Percentiles rank a stretch among this genome's conserved stretches.
Evolutionary conservation across 495 filamentous ascomycete genomes (phyloP).

Genomic region (Penicillium bialowiezense): DNA sequence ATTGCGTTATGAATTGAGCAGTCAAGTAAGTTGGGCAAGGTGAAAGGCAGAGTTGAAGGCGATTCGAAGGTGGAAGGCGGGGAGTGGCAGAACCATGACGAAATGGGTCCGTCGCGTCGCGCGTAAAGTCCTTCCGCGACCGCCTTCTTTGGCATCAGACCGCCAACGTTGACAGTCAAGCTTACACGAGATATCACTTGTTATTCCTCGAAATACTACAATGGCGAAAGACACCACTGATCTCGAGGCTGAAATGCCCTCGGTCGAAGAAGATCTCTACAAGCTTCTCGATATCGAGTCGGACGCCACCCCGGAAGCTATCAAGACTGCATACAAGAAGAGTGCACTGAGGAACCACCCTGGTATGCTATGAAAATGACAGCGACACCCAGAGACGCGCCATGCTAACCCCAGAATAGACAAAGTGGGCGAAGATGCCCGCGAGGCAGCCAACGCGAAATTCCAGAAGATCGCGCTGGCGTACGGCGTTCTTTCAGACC

Average conservation of each 20-base stretch:
- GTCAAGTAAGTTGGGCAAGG: too few species aligned
- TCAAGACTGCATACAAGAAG: slow-evolving; percentile 96
- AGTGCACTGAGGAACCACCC: slow-evolving; percentile 86
- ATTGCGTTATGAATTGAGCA: too few species aligned
- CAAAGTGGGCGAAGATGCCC: slow-evolving; percentile 64
- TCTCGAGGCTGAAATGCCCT: slow-evolving; percentile 34
- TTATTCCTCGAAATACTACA: too few species aligned
- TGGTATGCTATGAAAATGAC: too few species aligned
- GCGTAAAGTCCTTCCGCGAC: slow-evolving; percentile 15
- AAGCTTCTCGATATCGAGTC: slow-evolving; percentile 73
- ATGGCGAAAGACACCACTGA: slow-evolving; percentile 21
- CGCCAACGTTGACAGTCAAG: background rate
- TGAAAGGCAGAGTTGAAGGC: background rate
- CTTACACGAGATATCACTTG: background rate
- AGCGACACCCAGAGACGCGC: background rate
- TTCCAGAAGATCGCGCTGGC: slow-evolving; percentile 94
- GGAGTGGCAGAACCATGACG: slow-evolving; percentile 26
- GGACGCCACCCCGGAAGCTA: slow-evolving; percentile 69
- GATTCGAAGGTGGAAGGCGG: too few species aligned
- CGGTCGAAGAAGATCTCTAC: slow-evolving; percentile 75
- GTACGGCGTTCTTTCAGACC: slow-evolving; percentile 86
- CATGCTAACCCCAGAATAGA: slow-evolving; percentile 39
- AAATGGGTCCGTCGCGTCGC: slow-evolving; percentile 21
- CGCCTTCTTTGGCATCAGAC: background rate
- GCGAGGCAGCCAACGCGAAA: slow-evolving; percentile 64